Evolutionary conservation across 2,329 filamentous ascomycete species (phyloP), one percentile per base, ranked within the genome.

Genomic region (Aspergillus udagawae): DNA sequence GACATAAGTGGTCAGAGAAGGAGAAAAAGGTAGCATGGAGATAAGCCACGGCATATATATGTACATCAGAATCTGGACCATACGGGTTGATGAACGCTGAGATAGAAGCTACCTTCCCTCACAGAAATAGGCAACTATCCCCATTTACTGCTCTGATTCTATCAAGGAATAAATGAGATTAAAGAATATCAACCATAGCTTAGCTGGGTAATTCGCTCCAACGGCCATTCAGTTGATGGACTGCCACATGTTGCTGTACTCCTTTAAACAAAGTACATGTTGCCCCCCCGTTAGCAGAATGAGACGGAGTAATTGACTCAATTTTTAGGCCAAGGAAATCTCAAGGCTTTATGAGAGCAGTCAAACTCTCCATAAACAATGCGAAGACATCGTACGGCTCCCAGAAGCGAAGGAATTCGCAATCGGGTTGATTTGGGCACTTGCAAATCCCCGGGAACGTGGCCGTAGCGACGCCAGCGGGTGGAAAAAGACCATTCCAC

Each of bases 381-480:
- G 32, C 12, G 32, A 35, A 7, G 12, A 2, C 32, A 6, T 29
- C 28, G 9, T 35, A 35, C 6, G 6, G 14, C 32, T 17, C 2
- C 32, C 1, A 17, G 2, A 14, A 35, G 14, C 32, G 32, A 35
- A 35, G 4, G 32, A 35, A 17, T 9, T 29, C 9, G 1, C 7
- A 5, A 4, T 35, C 5, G 32, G 12, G 17, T 35, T 12, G 32
- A 14, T 38, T 17, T 17, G 32, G n/a, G 32, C 32, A 35, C 32
- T 35, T 35, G 4, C 6, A 38, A 14, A 17, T 38, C 56, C 50
- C 59, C 56, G 53, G 57, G 53, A 38, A 28, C 54, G 59, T 63
- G 61, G 61, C 57, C 59, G 61, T 60, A 63, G 47, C 20, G 2
- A 23, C 25, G 35, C 47, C 35, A 38, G 38, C 47, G 17, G 25